These are phyloP conservation scores for Thinopyrum obtusiflorum DNA, from an alignment of 202 grass and related monocot species.

Conservation along the genomic window DNA sequence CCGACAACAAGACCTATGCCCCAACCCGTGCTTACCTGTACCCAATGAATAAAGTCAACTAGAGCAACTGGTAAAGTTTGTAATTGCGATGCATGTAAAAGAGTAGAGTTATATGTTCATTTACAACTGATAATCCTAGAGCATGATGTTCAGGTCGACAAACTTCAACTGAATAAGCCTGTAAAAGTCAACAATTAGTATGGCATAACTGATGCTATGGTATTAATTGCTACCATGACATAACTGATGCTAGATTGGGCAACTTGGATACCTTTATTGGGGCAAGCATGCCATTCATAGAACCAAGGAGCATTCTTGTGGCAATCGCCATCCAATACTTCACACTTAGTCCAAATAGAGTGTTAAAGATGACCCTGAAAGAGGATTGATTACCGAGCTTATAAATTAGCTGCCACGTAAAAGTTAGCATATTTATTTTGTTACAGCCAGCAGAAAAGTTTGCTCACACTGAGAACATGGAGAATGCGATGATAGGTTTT, in stretches of 20 bases:
- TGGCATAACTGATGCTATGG: too few relatives aligned
- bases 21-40: constrained; percentile 67
- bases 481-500: constrained; percentile 69
- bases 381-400: not conserved
- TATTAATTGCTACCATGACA: not conserved
- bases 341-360: constrained; percentile 66
- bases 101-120: not conserved
- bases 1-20: constrained; percentile 73
- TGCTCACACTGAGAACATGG: constrained; percentile 60
- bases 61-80: not conserved
- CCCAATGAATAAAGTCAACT: not conserved
- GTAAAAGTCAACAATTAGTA: not conserved
- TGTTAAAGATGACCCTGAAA: constrained; percentile 76
- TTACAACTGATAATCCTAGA: constrained; percentile 68
- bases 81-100: not conserved
- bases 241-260: not conserved
- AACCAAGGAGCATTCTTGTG: constrained; percentile 72
- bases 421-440: not conserved
- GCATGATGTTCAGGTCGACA: constrained; percentile 69
- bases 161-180: constrained; percentile 87
- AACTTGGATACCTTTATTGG: constrained; percentile 60
- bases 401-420: not conserved
- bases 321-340: constrained; percentile 86
- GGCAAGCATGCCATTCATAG: constrained; percentile 79
- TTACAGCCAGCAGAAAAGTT: not conserved